Percentiles rank a stretch among this genome's conserved stretches.
Conservation (phyloP, 1,139 yeast species). For the Protomyces gravidus region DNA sequence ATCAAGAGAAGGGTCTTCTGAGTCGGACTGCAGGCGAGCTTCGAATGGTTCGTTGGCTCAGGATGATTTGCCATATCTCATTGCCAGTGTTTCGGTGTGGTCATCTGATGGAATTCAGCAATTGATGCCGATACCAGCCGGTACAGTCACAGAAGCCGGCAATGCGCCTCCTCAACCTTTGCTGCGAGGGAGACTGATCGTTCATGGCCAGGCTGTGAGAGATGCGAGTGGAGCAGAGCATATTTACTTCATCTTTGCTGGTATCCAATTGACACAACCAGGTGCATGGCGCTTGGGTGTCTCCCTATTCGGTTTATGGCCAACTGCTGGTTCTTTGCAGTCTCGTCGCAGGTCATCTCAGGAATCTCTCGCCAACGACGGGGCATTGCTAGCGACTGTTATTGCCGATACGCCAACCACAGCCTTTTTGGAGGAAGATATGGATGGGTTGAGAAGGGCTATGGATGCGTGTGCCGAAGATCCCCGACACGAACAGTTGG, state of each 20-base stretch:
- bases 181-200: constrained; percentile 4
- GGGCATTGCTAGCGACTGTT: background rate
- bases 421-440: constrained; percentile 1
- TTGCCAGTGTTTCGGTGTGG: constrained; percentile 8
- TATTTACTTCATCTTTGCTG: constrained; percentile 14
- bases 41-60: background rate
- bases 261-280: constrained; percentile 9
- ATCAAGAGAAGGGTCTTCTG: background rate
- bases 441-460: background rate
- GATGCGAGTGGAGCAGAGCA: constrained; percentile 1
- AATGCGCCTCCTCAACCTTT: background rate
- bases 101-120: background rate
- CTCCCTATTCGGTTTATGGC: constrained; percentile 3
- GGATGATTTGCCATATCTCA: constrained; percentile 18
- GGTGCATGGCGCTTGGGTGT: constrained; percentile 8
- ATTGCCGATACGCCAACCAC: constrained; percentile 8
- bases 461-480: background rate
- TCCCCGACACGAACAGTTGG: background rate
- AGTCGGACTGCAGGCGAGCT: background rate
- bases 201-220: constrained; percentile 2
- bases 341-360: background rate
- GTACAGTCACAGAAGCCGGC: background rate
- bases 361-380: background rate
- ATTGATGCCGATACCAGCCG: background rate
- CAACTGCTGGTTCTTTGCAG: background rate